These are phyloP conservation scores for Didymella pomorum DNA, from an alignment of 2,329 filamentous ascomycete genomes.

Conservation along the genomic window DNA sequence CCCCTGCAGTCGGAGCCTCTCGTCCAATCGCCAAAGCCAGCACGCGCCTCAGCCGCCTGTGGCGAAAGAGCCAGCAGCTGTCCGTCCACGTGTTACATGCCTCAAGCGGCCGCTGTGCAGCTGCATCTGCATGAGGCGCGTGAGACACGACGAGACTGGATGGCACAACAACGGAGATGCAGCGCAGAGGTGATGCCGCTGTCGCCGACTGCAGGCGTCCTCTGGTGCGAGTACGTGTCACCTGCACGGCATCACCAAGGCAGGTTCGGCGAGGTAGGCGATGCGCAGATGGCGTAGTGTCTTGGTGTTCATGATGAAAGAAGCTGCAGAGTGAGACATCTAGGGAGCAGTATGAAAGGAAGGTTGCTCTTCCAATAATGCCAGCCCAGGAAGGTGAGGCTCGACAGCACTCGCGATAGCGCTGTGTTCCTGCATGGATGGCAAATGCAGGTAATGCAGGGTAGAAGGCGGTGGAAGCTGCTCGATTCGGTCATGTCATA, in stretches of 20 bases:
- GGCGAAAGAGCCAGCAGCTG: constrained; percentile 17
- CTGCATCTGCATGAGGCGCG: constrained; percentile 14
- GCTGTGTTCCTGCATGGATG: constrained; percentile 20
- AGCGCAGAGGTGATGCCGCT: constrained; percentile 11
- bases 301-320: constrained; percentile 13
- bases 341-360: not conserved
- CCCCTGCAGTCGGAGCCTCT: constrained; percentile 1
- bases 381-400: constrained; percentile 4
- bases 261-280: constrained; percentile 30
- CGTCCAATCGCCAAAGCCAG: constrained; percentile 17
- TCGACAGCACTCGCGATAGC: constrained; percentile 7
- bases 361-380: not conserved
- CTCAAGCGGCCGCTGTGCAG: constrained; percentile 19
- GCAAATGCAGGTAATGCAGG: constrained; percentile 14
- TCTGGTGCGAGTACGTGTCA: constrained; percentile 35
- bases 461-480: constrained; percentile 21
- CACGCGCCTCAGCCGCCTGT: constrained; percentile 21
- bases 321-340: constrained; percentile 5
- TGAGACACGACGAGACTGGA: constrained; percentile 19
- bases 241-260: constrained; percentile 24
- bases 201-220: constrained; percentile 26
- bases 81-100: constrained; percentile 34
- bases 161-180: constrained; percentile 12
- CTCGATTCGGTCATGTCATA: constrained; percentile 14
- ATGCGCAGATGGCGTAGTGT: constrained; percentile 14